phyloP scores from a whole-genome alignment of 1,284 basidiomycete species.

The Pholiota adiposa region DNA sequence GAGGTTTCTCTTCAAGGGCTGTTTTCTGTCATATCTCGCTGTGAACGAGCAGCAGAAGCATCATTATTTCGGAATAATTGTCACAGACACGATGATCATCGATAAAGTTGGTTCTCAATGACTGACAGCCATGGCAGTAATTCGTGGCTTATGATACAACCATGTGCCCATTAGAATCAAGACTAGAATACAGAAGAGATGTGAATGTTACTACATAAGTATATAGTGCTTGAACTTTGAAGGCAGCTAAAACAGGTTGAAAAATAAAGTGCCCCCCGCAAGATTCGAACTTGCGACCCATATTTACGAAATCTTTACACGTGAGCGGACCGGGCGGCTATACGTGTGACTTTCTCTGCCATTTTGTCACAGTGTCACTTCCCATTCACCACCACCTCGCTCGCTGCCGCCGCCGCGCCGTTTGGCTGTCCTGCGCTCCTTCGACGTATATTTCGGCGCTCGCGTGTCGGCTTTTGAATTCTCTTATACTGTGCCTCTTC shows the following conservation, averaged over 20 bases:
- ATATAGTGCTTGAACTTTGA: too few relatives aligned
- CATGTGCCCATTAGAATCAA: too few relatives aligned
- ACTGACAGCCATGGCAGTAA: background rate
- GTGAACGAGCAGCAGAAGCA: background rate
- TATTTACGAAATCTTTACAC: too few relatives aligned
- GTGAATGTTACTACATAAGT: too few relatives aligned
- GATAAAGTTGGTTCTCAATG: too few relatives aligned
- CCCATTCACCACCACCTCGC: conserved; percentile 10
- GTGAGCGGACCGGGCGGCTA: too few relatives aligned
- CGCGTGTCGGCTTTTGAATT: background rate
- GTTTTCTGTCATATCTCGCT: background rate
- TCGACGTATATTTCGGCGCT: background rate
- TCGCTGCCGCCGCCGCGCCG: conserved; percentile 2
- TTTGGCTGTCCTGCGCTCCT: conserved; percentile 1
- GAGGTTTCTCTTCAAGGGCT: background rate
- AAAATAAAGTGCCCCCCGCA: too few relatives aligned
- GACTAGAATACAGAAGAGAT: too few relatives aligned
- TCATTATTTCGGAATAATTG: background rate
- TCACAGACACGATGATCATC: background rate
- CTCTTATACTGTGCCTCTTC: background rate
- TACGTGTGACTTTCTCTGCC: background rate
- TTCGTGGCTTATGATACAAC: background rate
- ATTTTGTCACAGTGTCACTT: conserved; percentile 14
- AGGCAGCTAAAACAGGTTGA: too few relatives aligned
- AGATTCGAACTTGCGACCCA: too few relatives aligned